Base-by-base conservation (phyloP, 2,329 filamentous ascomycete species). In the Arthrobotrys sphaeroides region DNA sequence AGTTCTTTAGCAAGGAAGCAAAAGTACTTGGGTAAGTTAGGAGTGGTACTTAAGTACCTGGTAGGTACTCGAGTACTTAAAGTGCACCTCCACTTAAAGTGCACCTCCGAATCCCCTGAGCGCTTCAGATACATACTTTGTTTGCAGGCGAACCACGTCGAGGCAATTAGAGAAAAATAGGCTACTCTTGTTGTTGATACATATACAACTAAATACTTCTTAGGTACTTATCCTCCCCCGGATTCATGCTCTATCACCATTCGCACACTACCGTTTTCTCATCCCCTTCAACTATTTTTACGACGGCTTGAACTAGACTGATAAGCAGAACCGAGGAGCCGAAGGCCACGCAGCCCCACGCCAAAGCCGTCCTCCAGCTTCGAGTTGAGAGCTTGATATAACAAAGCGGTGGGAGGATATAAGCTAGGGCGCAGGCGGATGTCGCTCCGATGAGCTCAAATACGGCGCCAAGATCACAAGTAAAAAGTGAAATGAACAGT, bases 381-480 rank as follows among this genome's bases (percentile, higher is more conserved):
- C 89, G 85, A 70, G 89, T 93, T 78, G 92, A 94, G 74, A 99
- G 85, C 84, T 96, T 97, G 81, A 99, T 91, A 82, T 95, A 99
- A 83, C 95, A 99, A 67, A 98, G 84, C 24, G 95, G 95, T 77
- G 95, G 95, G 74, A 99, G 84, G 55, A 99, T 97, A 82, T 98
- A 99, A 0, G 95, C 95, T 82, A 99, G 87, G 5, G 93, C 93
- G 79, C 94, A 95, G 2, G 95, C 95, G 81, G 92, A 96, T 36
- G 95, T 99, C 5, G 95, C 93, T 77, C 95, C 95, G 70, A 99
- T 95, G 16, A 99, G 86, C 84, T 99, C 95, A 81, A 99, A 97
- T 0, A 99, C 94, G 47, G 92, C 88, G 61, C 95, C 95, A 2
- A 99, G 86, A 82, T 99, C 95, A 83, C 95, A 98, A 0, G 94